Percentiles rank a stretch among this genome's conserved stretches.
These are phyloP conservation scores for Tricholoma hemisulphureum DNA, from an alignment of 768 basidiomycete species.

Conservation along the genomic window DNA sequence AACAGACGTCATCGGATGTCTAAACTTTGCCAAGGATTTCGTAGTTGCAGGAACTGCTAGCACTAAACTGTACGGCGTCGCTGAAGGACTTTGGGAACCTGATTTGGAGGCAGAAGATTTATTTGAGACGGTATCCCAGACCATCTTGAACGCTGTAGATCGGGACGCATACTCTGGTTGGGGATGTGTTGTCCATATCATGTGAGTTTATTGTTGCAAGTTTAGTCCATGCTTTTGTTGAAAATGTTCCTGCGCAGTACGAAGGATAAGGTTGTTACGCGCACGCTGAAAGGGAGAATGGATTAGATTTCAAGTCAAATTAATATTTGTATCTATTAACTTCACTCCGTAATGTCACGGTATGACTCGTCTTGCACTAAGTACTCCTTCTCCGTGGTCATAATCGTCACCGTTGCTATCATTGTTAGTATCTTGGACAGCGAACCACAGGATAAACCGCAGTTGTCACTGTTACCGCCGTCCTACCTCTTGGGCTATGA, in stretches of 20 bases:
- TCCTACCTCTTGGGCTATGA: not conserved
- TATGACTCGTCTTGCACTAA: not conserved
- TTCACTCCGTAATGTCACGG: not conserved
- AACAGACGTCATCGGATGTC: constrained; percentile 90
- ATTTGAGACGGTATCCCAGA: constrained; percentile 98
- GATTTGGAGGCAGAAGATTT: constrained; percentile 94
- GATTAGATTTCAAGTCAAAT: constrained; percentile 49
- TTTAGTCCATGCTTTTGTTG: not conserved
- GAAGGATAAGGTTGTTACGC: constrained; percentile 73
- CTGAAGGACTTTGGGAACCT: constrained; percentile 98
- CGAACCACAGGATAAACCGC: not conserved
- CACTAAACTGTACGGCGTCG: constrained; percentile 92
- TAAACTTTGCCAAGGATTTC: constrained; percentile 95
- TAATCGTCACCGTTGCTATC: not conserved
- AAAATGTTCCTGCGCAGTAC: constrained; percentile 43
- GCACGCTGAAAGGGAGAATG: constrained; percentile 89
- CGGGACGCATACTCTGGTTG: constrained; percentile 96
- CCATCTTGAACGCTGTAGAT: constrained; percentile 91
- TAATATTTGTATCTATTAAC: not conserved
- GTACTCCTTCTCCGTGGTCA: not conserved
- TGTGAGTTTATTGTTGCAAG: constrained; percentile 55
- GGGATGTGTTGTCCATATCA: constrained; percentile 93
- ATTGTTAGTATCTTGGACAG: not conserved
- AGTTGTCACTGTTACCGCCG: not conserved
- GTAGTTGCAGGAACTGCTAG: constrained; percentile 94